A percentile compares a stretch with the other conserved stretches of the same genome.
Evolutionary conservation across 345 rosid genomes (phyloP).

Genomic region (Camelina hispida): DNA sequence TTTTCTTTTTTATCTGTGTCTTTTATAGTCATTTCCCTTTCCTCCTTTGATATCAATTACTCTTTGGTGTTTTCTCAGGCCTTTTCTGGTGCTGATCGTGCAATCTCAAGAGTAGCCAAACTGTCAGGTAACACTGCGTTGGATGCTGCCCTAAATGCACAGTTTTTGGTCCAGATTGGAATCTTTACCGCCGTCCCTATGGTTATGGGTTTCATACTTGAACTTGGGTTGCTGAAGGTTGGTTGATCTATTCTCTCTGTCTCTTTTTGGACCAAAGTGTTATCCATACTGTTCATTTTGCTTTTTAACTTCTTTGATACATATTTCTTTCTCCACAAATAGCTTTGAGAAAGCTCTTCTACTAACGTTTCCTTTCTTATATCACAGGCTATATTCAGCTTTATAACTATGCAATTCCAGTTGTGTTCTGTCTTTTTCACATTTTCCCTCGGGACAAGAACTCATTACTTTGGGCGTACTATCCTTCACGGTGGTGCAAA

Average conservation of each 20-base stretch:
- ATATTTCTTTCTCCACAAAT: constrained; percentile 5
- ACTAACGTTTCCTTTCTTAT: constrained; percentile 13
- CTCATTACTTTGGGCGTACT: constrained; percentile 99
- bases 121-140: constrained; percentile 76
- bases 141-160: constrained; percentile 91
- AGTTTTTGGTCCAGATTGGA: constrained; percentile 98
- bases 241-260: constrained; percentile 41
- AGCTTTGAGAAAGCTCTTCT: constrained; percentile 21
- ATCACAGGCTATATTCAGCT: constrained; percentile 93
- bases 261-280: constrained; percentile 3
- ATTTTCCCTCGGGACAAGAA: constrained; percentile 92
- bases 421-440: constrained; percentile 98
- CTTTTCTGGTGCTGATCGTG: constrained; percentile 87
- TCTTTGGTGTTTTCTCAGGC: constrained; percentile 62
- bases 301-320: constrained; percentile 4
- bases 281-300: constrained; percentile 1
- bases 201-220: constrained; percentile 99
- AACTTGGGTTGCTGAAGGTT: constrained; percentile 88
- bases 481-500: constrained; percentile 99
- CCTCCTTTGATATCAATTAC: constrained; percentile 7
- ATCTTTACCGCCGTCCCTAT: constrained; percentile 97
- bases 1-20: constrained; percentile 9
- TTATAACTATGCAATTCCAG: constrained; percentile 97
- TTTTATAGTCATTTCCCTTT: constrained; percentile 7
- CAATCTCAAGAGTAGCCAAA: constrained; percentile 59